Conservation (phyloP, 805 yeast genomes). For the Yarrowia yakushimensis region DNA sequence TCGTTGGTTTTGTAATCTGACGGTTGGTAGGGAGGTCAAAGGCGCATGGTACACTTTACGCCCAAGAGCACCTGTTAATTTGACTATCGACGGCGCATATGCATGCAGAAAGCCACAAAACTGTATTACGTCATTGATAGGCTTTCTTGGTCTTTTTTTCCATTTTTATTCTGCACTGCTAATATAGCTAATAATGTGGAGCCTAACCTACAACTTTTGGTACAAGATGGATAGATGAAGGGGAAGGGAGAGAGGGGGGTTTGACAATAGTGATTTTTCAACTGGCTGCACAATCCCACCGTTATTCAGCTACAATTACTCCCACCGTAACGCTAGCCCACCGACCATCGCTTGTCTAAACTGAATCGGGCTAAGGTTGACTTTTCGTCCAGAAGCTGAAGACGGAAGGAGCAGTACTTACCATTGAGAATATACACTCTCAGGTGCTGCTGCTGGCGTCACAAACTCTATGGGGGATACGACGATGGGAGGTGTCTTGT, state of each 20-base stretch:
- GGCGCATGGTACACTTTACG: conserved; percentile 7
- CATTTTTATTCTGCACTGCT: conserved; percentile 9
- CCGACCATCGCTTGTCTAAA: neutral
- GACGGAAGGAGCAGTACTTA: neutral
- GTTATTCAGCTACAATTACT: no score
- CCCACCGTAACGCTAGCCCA: no score
- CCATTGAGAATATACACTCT: no score
- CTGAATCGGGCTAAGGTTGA: conserved; percentile 10
- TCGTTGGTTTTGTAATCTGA: conserved; percentile 11
- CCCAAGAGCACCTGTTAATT: neutral
- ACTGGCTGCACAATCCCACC: no score
- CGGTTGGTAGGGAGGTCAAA: neutral
- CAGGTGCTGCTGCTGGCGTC: no score
- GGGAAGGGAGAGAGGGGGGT: neutral
- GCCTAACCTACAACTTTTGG: neutral
- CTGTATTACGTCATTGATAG: conserved; percentile 24
- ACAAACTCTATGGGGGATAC: no score
- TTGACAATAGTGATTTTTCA: no score
- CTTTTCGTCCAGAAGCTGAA: conserved; percentile 2
- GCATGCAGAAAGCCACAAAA: conserved; percentile 24
- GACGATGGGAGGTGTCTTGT: no score
- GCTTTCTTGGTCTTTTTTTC: conserved; percentile 16
- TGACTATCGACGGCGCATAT: conserved; percentile 3
- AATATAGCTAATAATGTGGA: neutral
- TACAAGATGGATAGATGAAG: no score